Evolutionary conservation across 2,329 filamentous ascomycete species (phyloP), one percentile per base, ranked within the genome.

Genomic region (Myrmaecium sp.): DNA sequence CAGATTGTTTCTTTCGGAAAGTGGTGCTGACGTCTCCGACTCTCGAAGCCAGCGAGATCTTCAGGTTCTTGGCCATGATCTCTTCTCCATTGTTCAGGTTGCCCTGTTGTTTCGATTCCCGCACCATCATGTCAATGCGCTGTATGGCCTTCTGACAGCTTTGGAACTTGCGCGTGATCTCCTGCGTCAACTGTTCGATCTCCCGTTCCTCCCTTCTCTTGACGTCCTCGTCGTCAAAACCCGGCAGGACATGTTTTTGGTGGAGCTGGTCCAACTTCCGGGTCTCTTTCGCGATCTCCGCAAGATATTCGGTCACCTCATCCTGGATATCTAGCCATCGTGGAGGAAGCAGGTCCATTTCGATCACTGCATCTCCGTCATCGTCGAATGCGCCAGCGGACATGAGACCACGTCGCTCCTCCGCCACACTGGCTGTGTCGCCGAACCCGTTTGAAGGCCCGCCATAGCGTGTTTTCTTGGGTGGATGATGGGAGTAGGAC

Each of bases 1-100:
- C 77, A 47, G 84, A 86, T 59, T 98, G 89, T 59, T 94, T 95
- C 64, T 95, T 98, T 43, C 89, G 70, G 50, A 98, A 98, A 35
- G 69, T 66, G 16, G 89, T 78, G 57, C 84, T 94, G 25, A 82
- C 76, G 40, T 95, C 84, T 51, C 94, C 84, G 0, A 95, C 82
- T 34, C 81, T 66, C 2, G 80, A 65, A 1, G 89, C 89, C 20
- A 95, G 64, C 10, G 80, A 89, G 37, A 91, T 82, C 52, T 95
- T 84, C 32, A 98, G 80, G 46, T 98, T 98, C 55, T 73, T 76
- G 26, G 86, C 89, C 84, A 98, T 95, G 8, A 72, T 80, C 57
- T 93, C 83, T 50, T 98, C 89, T 18, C 81, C 82, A 39, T 67
- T 70, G 40, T 69, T 81, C 37, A 91, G 71, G 27, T 66, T 68